Evolutionary conservation across 73 alveolate genomes (phyloP).

Genomic region (Paramecium primaurelia): DNA sequence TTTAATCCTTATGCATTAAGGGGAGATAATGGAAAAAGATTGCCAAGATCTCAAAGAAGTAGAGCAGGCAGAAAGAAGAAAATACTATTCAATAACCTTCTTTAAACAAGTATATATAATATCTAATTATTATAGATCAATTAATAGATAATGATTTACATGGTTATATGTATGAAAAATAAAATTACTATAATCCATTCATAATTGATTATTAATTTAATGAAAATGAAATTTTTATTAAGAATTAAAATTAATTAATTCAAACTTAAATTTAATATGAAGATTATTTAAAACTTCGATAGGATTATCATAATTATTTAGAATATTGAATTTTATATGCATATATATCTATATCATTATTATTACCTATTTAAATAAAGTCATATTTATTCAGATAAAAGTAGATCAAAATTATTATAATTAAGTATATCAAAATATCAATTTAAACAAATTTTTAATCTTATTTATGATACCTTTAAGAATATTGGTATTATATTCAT

Average conservation of each 20-base stretch:
- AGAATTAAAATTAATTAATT: neutral
- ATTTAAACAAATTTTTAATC: too few relatives aligned
- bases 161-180: neutral
- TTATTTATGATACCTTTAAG: too few relatives aligned
- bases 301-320: neutral
- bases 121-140: neutral
- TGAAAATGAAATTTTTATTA: neutral
- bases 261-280: neutral
- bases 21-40: conserved; percentile 10
- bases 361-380: neutral
- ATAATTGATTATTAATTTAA: neutral
- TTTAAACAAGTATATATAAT: neutral
- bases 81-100: neutral
- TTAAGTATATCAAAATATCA: too few relatives aligned
- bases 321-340: neutral
- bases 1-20: conserved; percentile 21
- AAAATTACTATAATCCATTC: neutral
- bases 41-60: conserved; percentile 26
- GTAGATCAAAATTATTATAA: too few relatives aligned
- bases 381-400: too few relatives aligned
- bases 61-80: conserved; percentile 20
- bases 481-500: too few relatives aligned
- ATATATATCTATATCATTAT: neutral
- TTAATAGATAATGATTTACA: neutral
- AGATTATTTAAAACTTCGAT: neutral